Conservation (phyloP, 164 flowering plant species). For the Amborella trichopoda region DNA sequence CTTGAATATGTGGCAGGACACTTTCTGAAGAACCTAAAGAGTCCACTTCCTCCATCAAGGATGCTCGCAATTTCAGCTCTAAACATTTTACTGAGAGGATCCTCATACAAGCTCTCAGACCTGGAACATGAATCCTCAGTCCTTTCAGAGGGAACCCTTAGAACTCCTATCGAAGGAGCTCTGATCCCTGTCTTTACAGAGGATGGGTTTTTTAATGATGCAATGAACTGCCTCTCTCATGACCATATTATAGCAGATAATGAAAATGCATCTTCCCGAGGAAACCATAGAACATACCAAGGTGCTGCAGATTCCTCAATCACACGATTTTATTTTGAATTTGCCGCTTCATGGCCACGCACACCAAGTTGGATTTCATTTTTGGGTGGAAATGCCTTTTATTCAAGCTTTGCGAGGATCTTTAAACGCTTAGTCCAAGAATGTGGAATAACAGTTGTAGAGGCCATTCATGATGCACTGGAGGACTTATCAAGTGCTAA, state of each 20-base stretch:
- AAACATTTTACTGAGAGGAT: conserved; percentile 73
- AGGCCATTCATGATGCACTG: conserved; percentile 42
- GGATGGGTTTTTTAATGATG: conserved; percentile 72
- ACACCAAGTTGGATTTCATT: conserved; percentile 96
- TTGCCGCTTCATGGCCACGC: conserved; percentile 95
- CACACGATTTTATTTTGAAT: conserved; percentile 89
- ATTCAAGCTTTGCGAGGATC: conserved; percentile 83
- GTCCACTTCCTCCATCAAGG: conserved; percentile 96
- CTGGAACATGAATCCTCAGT: conserved; percentile 16
- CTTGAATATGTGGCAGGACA: no score
- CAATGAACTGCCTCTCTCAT: conserved; percentile 78
- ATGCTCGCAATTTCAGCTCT: conserved; percentile 93
- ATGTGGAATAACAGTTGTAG: conserved; percentile 80
- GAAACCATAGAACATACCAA: conserved; percentile 48
- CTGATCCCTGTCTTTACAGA: conserved; percentile 63
- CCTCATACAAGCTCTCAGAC: conserved; percentile 53
- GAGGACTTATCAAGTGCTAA: conserved; percentile 71
- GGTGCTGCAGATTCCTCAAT: conserved; percentile 87
- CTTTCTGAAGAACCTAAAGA: conserved; percentile 74
- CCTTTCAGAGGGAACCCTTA: conserved; percentile 17
- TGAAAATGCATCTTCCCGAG: conserved; percentile 62
- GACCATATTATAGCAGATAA: conserved; percentile 71
- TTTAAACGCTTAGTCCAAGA: conserved; percentile 86
- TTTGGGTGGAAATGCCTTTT: conserved; percentile 69
- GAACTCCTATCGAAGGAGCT: conserved; percentile 73